Base-by-base conservation (phyloP, 179 eudicot genomes). In the Drosera spatulata region DNA sequence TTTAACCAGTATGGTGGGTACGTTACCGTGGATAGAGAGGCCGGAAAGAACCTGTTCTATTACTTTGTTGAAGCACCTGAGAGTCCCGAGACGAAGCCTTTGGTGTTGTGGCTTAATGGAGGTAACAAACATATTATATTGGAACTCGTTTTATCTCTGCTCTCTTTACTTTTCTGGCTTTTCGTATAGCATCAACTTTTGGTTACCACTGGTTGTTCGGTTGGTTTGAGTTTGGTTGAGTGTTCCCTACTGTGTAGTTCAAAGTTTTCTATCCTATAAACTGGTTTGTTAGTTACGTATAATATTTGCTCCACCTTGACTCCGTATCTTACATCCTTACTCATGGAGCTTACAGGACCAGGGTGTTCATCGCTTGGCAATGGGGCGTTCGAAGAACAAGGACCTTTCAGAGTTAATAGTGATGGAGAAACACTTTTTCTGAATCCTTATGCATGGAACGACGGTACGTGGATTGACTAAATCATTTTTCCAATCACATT, bases 1-100 rank as follows among this genome's bases (percentile, higher is more conserved):
- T 87, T 87, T 10, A 57, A 73, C 56, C 91, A 87, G 65, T 84
- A 82, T 63, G 70, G 81, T 10, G 95, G 95, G 1, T 87, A 84
- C 61, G 91, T 84, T 8, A 70, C 71, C 2, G 85, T 87, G 11
- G 79, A 75, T 63, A 81, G 74, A 1, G 49, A 45, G 4, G 75
- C 75, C 7, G 83, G 75, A 2, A 79, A 72, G 55, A 82, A 77
- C 37, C 52, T 71, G 5, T 78, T 61, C 49, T 78, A 78, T 46
- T 78, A 78, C 70, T 78, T 78, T 50, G 82, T 64, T 4, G 82
- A 78, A 61, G 61, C 82, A 14, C 60, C 44, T 7, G 44, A 56
- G 7, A 40, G 43, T 5, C 66, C 68, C 2, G 15, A 68, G 3
- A 51, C 65, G 37, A 47, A 61, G 4, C 76, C 66, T n/a, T 76